Evolutionary conservation across 1,284 basidiomycete species (phyloP).

Genomic region (Cutaneotrichosporon sp.): DNA sequence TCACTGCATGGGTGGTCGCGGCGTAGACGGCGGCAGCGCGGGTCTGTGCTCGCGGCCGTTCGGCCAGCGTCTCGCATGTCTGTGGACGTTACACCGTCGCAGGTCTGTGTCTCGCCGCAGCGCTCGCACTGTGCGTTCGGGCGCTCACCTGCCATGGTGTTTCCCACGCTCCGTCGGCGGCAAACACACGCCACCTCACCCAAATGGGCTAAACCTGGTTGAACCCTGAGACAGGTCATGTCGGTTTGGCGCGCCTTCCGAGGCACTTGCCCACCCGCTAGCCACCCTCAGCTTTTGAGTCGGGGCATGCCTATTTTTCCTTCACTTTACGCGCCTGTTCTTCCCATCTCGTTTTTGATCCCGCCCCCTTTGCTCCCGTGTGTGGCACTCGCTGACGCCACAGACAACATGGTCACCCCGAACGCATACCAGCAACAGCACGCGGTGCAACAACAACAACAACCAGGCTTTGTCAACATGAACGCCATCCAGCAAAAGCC

Average conservation of each 20-base stretch:
- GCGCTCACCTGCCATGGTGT: no score
- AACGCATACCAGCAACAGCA: background rate
- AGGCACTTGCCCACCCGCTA: background rate
- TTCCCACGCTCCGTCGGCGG: no score
- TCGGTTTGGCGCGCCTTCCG: background rate
- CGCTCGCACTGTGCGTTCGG: no score
- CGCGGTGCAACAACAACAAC: background rate
- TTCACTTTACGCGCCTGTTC: background rate
- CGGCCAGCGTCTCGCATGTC: background rate
- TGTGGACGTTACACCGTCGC: background rate
- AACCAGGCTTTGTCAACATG: constrained; percentile 2
- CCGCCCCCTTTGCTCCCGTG: constrained; percentile 3
- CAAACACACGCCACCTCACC: no score
- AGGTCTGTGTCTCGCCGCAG: no score
- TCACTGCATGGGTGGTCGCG: background rate
- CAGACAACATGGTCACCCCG: background rate
- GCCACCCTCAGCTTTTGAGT: no score
- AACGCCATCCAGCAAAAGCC: background rate
- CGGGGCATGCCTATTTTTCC: background rate
- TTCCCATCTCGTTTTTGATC: background rate
- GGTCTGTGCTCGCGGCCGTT: background rate
- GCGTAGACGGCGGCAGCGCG: background rate
- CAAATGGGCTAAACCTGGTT: background rate
- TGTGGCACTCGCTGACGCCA: constrained; percentile 6
- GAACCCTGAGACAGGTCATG: background rate